Percentiles rank a stretch among this genome's conserved stretches.
These are phyloP conservation scores for Cephaloascus albidus DNA, from an alignment of 805 yeast genomes.

Conservation along the genomic window DNA sequence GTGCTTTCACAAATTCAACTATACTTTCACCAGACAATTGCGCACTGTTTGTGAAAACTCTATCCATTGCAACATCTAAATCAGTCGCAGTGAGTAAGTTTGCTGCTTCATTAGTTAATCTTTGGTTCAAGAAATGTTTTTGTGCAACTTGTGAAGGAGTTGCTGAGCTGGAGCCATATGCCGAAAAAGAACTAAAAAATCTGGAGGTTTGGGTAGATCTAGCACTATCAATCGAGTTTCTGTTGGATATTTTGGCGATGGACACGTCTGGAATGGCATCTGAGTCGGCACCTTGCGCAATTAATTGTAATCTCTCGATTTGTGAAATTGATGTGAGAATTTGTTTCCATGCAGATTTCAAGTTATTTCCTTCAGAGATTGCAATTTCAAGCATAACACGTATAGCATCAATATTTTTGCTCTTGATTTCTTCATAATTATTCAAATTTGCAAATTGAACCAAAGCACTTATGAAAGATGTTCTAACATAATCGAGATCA, in stretches of 20 bases:
- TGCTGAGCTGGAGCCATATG: slow-evolving; percentile 23
- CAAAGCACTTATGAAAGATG: slow-evolving; percentile 83
- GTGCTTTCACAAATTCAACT: slow-evolving; percentile 76
- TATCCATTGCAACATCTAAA: slow-evolving; percentile 73
- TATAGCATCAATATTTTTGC: slow-evolving; percentile 77
- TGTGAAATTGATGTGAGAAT: slow-evolving; percentile 78
- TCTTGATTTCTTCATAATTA: slow-evolving; percentile 67
- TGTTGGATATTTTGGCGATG: slow-evolving; percentile 57
- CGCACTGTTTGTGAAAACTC: slow-evolving; percentile 76
- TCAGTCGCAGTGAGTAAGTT: slow-evolving; percentile 54
- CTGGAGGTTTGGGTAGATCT: slow-evolving; percentile 29
- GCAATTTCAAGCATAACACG: slow-evolving; percentile 68
- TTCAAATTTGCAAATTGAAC: slow-evolving; percentile 79
- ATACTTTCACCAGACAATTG: slow-evolving; percentile 77
- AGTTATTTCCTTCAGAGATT: slow-evolving; percentile 64
- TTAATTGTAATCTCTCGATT: slow-evolving; percentile 80
- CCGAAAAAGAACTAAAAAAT: slow-evolving; percentile 50
- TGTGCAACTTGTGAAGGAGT: slow-evolving; percentile 62
- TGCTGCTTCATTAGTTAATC: slow-evolving; percentile 48
- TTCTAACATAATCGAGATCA: slow-evolving; percentile 74
- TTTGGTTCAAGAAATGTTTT: slow-evolving; percentile 64
- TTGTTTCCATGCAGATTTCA: slow-evolving; percentile 77
- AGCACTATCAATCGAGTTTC: slow-evolving; percentile 41
- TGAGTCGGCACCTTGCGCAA: slow-evolving; percentile 82
- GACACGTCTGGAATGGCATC: slow-evolving; percentile 79